Evolutionary conservation across 371 early-diverging fungal genomes (phyloP).

Genomic region (Saksenaea vasiformis): DNA sequence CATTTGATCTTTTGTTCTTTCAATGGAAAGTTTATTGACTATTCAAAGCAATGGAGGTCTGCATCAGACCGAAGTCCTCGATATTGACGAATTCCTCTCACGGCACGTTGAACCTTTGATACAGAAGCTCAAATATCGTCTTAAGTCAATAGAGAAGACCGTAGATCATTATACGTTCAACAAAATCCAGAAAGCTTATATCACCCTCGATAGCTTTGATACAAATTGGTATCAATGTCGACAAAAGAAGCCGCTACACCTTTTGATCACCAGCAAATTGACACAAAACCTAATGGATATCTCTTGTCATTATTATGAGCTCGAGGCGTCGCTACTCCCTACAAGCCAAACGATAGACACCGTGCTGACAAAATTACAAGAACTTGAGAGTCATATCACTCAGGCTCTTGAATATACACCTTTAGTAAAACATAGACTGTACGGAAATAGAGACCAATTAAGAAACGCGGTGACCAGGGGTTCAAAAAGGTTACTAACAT

Average conservation of each 20-base stretch:
- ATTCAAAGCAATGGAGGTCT: conserved; percentile 23
- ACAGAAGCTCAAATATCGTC: conserved; percentile 44
- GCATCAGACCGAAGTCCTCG: conserved; percentile 32
- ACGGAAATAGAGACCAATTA: conserved; percentile 44
- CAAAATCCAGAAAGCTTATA: conserved; percentile 37
- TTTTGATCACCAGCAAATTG: conserved; percentile 7
- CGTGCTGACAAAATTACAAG: conserved; percentile 48
- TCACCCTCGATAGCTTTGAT: conserved; percentile 31
- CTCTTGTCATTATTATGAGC: conserved; percentile 23
- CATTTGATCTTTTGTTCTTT: not conserved
- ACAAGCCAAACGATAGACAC: conserved; percentile 46
- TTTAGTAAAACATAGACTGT: conserved; percentile 36
- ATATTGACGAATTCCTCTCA: conserved; percentile 45
- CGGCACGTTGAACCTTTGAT: conserved; percentile 41
- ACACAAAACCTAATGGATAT: conserved; percentile 24
- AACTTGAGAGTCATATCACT: conserved; percentile 47
- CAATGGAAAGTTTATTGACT: conserved; percentile 47
- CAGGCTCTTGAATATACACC: conserved; percentile 39
- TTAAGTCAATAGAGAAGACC: conserved; percentile 34
- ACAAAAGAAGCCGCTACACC: not conserved
- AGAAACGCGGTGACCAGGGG: conserved; percentile 40
- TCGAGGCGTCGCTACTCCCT: conserved; percentile 19
- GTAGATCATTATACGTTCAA: conserved; percentile 22
- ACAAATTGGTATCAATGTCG: conserved; percentile 38
- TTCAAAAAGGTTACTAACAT: conserved; percentile 38